A percentile compares a stretch with the other conserved stretches of the same genome.
phyloP scores from a whole-genome alignment of 257 asterid species.

The Rauvolfia tetraphylla region DNA sequence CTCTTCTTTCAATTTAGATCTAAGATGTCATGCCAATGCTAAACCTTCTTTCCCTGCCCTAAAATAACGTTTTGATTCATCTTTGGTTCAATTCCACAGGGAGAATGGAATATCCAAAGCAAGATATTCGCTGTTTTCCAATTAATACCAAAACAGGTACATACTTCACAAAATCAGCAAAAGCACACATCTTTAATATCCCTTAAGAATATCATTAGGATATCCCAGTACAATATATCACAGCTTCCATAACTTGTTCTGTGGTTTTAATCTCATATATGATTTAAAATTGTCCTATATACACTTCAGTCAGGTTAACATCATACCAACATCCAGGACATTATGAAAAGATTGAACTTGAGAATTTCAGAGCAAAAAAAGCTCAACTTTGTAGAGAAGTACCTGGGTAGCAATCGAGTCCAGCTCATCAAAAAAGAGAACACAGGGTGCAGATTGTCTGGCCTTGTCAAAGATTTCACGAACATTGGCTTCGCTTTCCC shows the following conservation, averaged over 20 bases:
- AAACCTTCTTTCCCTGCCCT: too few species aligned
- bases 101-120: not conserved
- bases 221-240: not conserved
- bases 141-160: not conserved
- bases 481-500: slow-evolving; percentile 69
- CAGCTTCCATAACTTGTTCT: not conserved
- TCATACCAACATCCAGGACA: not conserved
- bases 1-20: not conserved
- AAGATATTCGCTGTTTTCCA: not conserved
- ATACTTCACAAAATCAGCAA: not conserved
- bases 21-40: not conserved
- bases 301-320: not conserved
- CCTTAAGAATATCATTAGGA: not conserved
- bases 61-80: not conserved
- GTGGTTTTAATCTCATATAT: not conserved
- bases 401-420: slow-evolving; percentile 63
- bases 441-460: slow-evolving; percentile 60
- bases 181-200: not conserved
- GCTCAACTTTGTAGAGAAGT: not conserved
- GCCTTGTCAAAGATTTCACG: slow-evolving; percentile 69
- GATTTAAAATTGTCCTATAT: not conserved
- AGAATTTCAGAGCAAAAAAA: too few species aligned
- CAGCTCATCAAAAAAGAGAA: slow-evolving; percentile 58
- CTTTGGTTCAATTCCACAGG: not conserved
- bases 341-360: not conserved